A percentile compares a stretch with the other conserved stretches of the same genome.
Conservation (phyloP, 1,139 yeast genomes). For the Hansenula lynferdii region DNA sequence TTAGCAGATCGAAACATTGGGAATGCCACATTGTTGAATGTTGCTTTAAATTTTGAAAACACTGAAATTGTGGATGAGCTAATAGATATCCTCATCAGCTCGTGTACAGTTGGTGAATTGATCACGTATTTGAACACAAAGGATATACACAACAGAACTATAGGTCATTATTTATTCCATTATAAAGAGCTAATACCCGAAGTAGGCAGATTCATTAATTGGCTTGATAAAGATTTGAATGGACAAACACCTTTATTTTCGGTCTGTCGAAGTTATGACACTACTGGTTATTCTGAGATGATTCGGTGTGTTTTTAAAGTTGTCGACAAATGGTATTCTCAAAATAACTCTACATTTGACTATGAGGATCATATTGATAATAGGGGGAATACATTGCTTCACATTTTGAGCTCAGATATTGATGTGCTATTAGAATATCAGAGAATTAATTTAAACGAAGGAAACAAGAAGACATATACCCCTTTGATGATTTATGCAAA, state of each 20-base stretch:
- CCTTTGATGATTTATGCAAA: slow-evolving; percentile 72
- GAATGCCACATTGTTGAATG: slow-evolving; percentile 52
- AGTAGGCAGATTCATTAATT: slow-evolving; percentile 58
- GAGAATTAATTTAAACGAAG: slow-evolving; percentile 53
- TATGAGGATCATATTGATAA: slow-evolving; percentile 62
- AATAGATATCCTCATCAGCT: slow-evolving; percentile 39
- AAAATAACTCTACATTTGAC: slow-evolving; percentile 29
- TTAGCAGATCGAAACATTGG: slow-evolving; percentile 54
- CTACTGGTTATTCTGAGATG: slow-evolving; percentile 51
- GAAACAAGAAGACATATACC: slow-evolving; percentile 55
- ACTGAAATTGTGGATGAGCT: slow-evolving; percentile 44
- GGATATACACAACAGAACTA: slow-evolving; percentile 43
- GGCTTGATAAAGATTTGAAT: slow-evolving; percentile 64
- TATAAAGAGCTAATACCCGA: slow-evolving; percentile 45
- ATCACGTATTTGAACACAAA: slow-evolving; percentile 50
- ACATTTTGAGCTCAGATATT: slow-evolving; percentile 50
- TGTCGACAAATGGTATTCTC: slow-evolving; percentile 37
- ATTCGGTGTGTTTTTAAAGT: slow-evolving; percentile 42
- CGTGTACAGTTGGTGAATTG: slow-evolving; percentile 43
- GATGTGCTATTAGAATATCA: slow-evolving; percentile 36
- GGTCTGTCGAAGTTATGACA: slow-evolving; percentile 79
- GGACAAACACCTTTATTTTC: slow-evolving; percentile 81
- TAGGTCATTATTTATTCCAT: slow-evolving; percentile 74
- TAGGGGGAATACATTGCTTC: slow-evolving; percentile 73
- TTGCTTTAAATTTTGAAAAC: slow-evolving; percentile 55